Base-by-base conservation (phyloP, 2,329 filamentous ascomycete genomes). In the Stachybotrys chlorohalonatus region DNA sequence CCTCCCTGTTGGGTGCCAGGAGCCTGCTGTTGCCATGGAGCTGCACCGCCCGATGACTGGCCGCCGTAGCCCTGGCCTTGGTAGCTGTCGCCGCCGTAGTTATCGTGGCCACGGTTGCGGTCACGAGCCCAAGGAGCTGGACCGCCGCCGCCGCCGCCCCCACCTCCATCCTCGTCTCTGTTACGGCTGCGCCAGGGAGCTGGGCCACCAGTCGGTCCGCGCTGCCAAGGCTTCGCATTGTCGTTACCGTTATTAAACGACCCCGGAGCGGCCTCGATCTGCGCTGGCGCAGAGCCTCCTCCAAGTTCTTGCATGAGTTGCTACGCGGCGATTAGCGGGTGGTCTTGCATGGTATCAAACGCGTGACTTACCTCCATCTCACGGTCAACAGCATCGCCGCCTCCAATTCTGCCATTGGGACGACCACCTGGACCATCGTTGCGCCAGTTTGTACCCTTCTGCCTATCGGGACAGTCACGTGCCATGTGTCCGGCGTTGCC, bases 401-500 rank as follows among this genome's bases (percentile, higher is more conserved):
- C 80, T 58, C 86, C 88, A 67, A 91, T 83, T 59, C 80, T 82
- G 64, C 84, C 86, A 69, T 82, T 82, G 63, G 80, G 76, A 56
- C 76, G 74, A 58, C 72, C 75, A 9, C 71, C 72, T 53, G 75
- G 75, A 56, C 81, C 82, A 63, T 89, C 84, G 66, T 96, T 96
- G 65, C 94, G 91, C 90, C 90, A 96, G 71, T 89, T 92, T 49
- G 86, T 84, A 64, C 94, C 94, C 68, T 89, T 85, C 76, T 94
- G 89, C 68, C 94, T 82, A 67, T 99, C 94, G 49, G 93, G 91
- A 82, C 94, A 99, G 75, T 99, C 94, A 64, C 93, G 87, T 62
- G 92, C 94, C 91, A 99, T 96, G 66, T 99, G 94, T 17, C 94
- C 94, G 60, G 94, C 92, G 69, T 97, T 96, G 63, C 94, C 94